Percentiles rank a stretch among this genome's conserved stretches.
These are phyloP conservation scores for Artemisia tridentata DNA, from an alignment of 129 eudicot species.

Conservation along the genomic window DNA sequence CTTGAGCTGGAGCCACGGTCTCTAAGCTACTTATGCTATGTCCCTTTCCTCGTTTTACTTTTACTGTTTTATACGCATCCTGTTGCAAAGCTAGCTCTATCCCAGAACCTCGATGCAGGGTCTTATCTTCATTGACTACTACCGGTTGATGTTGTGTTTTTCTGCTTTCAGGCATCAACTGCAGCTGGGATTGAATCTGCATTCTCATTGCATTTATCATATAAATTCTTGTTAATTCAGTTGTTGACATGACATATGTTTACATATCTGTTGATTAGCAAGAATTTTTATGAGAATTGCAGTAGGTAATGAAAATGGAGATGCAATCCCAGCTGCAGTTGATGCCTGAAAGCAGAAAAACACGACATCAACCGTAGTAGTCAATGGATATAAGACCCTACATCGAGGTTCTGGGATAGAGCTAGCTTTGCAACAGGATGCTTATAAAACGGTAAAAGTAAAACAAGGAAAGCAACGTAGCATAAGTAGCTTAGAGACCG, in stretches of 20 bases:
- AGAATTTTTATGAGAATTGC: too few species aligned
- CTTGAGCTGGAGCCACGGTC: slow-evolving; percentile 30
- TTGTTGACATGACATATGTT: too few species aligned
- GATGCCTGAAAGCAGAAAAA: too few species aligned
- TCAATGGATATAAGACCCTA: slow-evolving; percentile 5
- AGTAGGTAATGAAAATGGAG: background rate
- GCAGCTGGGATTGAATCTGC: too few species aligned
- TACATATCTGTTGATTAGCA: too few species aligned
- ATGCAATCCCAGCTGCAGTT: too few species aligned
- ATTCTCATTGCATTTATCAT: too few species aligned
- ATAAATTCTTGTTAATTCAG: too few species aligned
- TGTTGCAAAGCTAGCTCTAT: slow-evolving; percentile 30
- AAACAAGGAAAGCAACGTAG: slow-evolving; percentile 40
- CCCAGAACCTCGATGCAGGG: slow-evolving; percentile 5
- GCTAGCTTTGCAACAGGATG: slow-evolving; percentile 29
- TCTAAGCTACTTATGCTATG: slow-evolving; percentile 33
- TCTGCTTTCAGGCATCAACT: too few species aligned
- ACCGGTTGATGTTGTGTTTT: background rate
- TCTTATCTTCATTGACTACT: slow-evolving; percentile 3
- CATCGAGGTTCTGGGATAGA: slow-evolving; percentile 16
- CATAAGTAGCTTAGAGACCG: slow-evolving; percentile 26
- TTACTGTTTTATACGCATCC: slow-evolving; percentile 24
- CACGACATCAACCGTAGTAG: background rate
- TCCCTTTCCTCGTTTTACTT: slow-evolving; percentile 45
- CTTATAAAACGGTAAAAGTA: slow-evolving; percentile 35